These are phyloP conservation scores for Kwoniella bestiolae DNA, from an alignment of 768 basidiomycete species.

Conservation along the genomic window DNA sequence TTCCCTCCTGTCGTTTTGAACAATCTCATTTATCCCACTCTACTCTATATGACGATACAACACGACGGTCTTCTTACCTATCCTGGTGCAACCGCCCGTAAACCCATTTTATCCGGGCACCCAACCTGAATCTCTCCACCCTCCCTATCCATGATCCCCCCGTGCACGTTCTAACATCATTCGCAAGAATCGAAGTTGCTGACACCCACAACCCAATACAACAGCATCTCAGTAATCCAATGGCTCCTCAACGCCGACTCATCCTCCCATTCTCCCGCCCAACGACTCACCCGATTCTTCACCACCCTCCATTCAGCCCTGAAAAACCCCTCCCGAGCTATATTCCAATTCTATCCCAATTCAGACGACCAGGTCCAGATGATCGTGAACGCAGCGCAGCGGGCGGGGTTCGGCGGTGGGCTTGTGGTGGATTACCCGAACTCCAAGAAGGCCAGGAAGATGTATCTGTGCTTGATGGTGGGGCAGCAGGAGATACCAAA, in stretches of 20 bases:
- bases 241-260: constrained; percentile 98
- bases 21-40: neutral
- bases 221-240: constrained; percentile 95
- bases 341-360: constrained; percentile 99
- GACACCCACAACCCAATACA: too few species aligned
- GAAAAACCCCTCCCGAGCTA: constrained; percentile 70
- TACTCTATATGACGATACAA: constrained; percentile 14
- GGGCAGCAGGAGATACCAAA: constrained; percentile 79
- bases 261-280: constrained; percentile 63
- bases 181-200: neutral
- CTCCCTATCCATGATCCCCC: neutral
- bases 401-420: constrained; percentile 95
- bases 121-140: constrained; percentile 2
- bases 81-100: constrained; percentile 18
- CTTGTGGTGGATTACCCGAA: constrained; percentile 97
- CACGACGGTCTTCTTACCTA: constrained; percentile 13
- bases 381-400: constrained; percentile 88
- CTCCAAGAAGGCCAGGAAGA: constrained; percentile 91
- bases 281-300: constrained; percentile 76
- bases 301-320: constrained; percentile 64
- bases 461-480: constrained; percentile 90
- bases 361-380: constrained; percentile 96
- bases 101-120: constrained; percentile 7
- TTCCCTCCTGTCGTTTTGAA: neutral
- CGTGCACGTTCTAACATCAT: too few species aligned